Percentiles rank a stretch among this genome's conserved stretches.
Evolutionary conservation across 2,329 filamentous ascomycete genomes (phyloP).

Genomic region (Dryadomyces sulphureus): DNA sequence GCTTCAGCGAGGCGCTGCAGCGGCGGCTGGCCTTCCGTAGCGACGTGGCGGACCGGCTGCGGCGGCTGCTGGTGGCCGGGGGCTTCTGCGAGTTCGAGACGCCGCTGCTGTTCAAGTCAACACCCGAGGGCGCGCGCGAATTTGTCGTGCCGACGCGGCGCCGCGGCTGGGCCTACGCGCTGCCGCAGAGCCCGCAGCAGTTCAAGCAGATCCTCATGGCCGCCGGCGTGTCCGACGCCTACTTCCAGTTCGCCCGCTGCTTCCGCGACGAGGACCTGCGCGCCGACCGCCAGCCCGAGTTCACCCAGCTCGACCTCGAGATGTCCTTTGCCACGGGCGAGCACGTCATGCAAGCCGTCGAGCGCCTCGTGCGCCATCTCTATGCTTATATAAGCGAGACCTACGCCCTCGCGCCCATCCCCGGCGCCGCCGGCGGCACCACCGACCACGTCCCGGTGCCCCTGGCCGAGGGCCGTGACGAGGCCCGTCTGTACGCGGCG

Average conservation of each 20-base stretch:
- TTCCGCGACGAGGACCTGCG: slow-evolving; percentile 91
- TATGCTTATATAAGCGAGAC: slow-evolving; percentile 33
- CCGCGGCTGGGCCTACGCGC: slow-evolving; percentile 65
- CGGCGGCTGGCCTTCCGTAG: slow-evolving; percentile 57
- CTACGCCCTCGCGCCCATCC: slow-evolving; percentile 16
- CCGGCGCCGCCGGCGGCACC: slow-evolving; percentile 14
- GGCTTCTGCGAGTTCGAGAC: slow-evolving; percentile 74
- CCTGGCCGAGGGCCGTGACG: background rate
- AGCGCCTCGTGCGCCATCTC: slow-evolving; percentile 36
- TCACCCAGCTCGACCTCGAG: slow-evolving; percentile 87
- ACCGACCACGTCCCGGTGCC: slow-evolving; percentile 10
- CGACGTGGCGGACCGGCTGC: slow-evolving; percentile 19
- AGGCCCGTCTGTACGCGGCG: slow-evolving; percentile 11
- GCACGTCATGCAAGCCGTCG: slow-evolving; percentile 47
- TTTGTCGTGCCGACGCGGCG: slow-evolving; percentile 82
- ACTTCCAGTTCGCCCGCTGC: slow-evolving; percentile 88
- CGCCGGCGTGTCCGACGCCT: slow-evolving; percentile 56
- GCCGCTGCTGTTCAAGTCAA: slow-evolving; percentile 91
- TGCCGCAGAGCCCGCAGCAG: slow-evolving; percentile 93
- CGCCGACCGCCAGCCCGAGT: slow-evolving; percentile 89
- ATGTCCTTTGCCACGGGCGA: slow-evolving; percentile 69
- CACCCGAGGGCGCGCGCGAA: slow-evolving; percentile 85
- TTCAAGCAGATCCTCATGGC: slow-evolving; percentile 98
- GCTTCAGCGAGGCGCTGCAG: slow-evolving; percentile 54
- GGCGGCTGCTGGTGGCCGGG: slow-evolving; percentile 17